phyloP scores from a whole-genome alignment of 495 filamentous ascomycete species.

The Opeltia flavorubescens region DNA sequence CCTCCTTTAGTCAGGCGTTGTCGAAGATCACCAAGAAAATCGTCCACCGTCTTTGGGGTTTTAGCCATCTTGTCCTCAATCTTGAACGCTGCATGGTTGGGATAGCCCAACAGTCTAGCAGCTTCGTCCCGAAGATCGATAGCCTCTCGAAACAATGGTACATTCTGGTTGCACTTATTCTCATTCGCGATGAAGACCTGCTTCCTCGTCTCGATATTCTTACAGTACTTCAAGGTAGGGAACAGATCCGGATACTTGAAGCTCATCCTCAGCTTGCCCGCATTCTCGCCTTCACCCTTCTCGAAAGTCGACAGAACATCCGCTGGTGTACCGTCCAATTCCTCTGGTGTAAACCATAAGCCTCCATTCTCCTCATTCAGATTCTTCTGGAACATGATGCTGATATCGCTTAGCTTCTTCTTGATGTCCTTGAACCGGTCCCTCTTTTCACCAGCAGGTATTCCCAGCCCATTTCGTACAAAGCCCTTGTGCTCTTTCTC shows the following conservation, averaged over 20 bases:
- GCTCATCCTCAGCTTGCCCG: conserved; percentile 47
- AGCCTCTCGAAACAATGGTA: conserved; percentile 72
- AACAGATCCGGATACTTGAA: conserved; percentile 62
- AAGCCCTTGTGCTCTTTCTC: conserved; percentile 58
- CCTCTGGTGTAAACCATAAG: conserved; percentile 46
- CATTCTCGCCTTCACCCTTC: conserved; percentile 57
- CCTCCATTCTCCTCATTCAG: conserved; percentile 56
- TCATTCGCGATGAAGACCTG: conserved; percentile 47
- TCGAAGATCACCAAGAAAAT: conserved; percentile 73
- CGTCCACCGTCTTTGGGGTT: conserved; percentile 68
- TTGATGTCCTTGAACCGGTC: conserved; percentile 63
- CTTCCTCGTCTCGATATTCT: conserved; percentile 40
- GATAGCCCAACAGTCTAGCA: conserved; percentile 80
- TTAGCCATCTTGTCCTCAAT: conserved; percentile 99
- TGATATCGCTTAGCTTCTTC: conserved; percentile 49
- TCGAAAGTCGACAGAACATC: conserved; percentile 50
- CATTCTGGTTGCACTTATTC: conserved; percentile 80
- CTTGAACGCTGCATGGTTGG: conserved; percentile 78
- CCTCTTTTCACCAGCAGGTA: conserved; percentile 45
- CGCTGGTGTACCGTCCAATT: conserved; percentile 49
- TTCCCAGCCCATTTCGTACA: conserved; percentile 46
- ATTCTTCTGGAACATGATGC: conserved; percentile 55
- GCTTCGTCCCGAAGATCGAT: conserved; percentile 84
- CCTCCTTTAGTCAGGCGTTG: conserved; percentile 62
- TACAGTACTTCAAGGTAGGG: conserved; percentile 50